A percentile compares a stretch with the other conserved stretches of the same genome.
Evolutionary conservation across 2,329 filamentous ascomycete genomes (phyloP).

Genomic region (Alternaria metachromatica): DNA sequence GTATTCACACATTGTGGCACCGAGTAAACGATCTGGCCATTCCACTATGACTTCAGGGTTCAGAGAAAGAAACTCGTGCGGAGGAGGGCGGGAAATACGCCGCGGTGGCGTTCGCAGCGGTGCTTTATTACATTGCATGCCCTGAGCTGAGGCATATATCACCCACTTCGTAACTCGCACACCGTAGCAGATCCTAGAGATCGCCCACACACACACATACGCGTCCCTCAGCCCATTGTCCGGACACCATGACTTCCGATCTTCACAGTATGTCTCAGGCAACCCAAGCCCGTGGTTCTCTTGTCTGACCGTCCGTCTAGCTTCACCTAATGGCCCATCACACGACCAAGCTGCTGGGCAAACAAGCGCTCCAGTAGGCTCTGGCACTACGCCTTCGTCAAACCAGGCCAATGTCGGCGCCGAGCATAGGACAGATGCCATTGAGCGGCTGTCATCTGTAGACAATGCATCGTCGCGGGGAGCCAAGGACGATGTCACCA

Average conservation of each 20-base stretch:
- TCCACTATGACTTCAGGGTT: slow-evolving; percentile 21
- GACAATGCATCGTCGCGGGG: slow-evolving; percentile 26
- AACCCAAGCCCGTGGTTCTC: slow-evolving; percentile 16
- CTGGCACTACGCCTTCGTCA: slow-evolving; percentile 28
- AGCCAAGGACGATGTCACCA: slow-evolving; percentile 29
- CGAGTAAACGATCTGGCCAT: slow-evolving; percentile 15
- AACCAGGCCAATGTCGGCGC: slow-evolving; percentile 27
- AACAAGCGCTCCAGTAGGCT: slow-evolving; percentile 36
- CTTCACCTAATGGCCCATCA: slow-evolving; percentile 31
- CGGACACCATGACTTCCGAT: slow-evolving; percentile 43
- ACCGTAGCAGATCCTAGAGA: slow-evolving; percentile 27
- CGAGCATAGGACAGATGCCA: slow-evolving; percentile 32
- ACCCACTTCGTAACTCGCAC: slow-evolving; percentile 29
- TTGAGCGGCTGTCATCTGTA: slow-evolving; percentile 30
- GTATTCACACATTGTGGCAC: slow-evolving; percentile 10
- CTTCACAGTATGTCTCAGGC: slow-evolving; percentile 38
- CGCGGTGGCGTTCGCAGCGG: slow-evolving; percentile 24
- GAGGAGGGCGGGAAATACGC: slow-evolving; percentile 19
- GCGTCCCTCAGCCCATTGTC: slow-evolving; percentile 15
- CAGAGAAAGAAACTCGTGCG: slow-evolving; percentile 15
- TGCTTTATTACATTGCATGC: slow-evolving; percentile 44
- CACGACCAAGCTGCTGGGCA: slow-evolving; percentile 37
- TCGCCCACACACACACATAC: slow-evolving; percentile 20
- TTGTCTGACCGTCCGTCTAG: slow-evolving; percentile 36
- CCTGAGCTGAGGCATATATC: slow-evolving; percentile 31